These are phyloP conservation scores for Leishmania mexicana DNA, from an alignment of 208 protist species.

Conservation along the genomic window DNA sequence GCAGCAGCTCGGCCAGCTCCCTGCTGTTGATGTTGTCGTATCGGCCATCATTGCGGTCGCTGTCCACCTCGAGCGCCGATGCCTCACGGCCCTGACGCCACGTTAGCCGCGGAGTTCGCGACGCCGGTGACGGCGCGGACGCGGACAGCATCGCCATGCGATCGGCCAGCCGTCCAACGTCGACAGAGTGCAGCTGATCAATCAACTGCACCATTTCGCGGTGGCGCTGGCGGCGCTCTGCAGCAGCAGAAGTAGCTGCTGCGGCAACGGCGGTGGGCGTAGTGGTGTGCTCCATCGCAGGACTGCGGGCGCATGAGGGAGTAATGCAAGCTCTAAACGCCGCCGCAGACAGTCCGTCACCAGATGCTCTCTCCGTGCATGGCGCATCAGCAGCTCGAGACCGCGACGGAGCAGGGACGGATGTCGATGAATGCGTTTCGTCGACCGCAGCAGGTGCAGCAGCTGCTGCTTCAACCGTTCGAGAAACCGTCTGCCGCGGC, in stretches of 20 bases:
- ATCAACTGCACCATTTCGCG: conserved; percentile 40
- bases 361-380: neutral
- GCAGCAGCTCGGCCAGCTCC: conserved; percentile 16
- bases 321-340: neutral
- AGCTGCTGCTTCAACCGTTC: neutral
- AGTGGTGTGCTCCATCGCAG: neutral
- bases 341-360: neutral
- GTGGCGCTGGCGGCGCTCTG: neutral
- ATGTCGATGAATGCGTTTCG: neutral
- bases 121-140: neutral
- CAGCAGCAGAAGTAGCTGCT: neutral
- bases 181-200: conserved; percentile 38
- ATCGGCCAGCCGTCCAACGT: conserved; percentile 22
- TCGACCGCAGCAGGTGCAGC: neutral
- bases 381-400: neutral
- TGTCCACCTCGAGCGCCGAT: neutral
- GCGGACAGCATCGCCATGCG: conserved; percentile 18
- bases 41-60: neutral
- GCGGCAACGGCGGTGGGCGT: neutral
- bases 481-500: neutral
- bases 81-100: conserved; percentile 11
- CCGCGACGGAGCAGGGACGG: neutral
- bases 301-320: neutral
- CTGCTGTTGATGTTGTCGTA: neutral
- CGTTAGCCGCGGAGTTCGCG: conserved; percentile 15